Base-by-base conservation (phyloP, 768 basidiomycete genomes). In the Phlebiopsis gigantea region DNA sequence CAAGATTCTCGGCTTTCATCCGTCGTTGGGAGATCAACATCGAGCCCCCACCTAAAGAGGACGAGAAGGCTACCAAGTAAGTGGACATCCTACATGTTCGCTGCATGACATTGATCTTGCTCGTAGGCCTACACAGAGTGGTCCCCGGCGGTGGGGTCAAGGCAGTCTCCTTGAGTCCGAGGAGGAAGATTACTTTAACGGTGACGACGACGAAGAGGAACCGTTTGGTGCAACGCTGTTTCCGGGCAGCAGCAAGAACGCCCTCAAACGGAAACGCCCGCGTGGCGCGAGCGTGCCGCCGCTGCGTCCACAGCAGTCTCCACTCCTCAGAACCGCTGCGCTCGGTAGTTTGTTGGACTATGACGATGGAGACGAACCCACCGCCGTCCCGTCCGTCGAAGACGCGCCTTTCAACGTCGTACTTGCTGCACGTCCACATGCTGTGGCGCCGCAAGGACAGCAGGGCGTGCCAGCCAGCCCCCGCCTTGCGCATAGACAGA, bases 161-260 rank as follows among this genome's bases (percentile, higher is more conserved):
- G 79, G 77, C 43, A 79, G 79, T 29, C 68, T 72, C 30, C 69
- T 84, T 56, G 90, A 91, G 61, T 77, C 77, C 5, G 88, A 90
- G 59, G 95, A 98, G 69, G 95, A 98, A 69, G 82, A 87, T 57
- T 98, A 97, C 74, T 98, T 97, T 79, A 93, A 95, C 63, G 79
- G 75, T 41, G 92, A 93, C 60, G 90, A 93, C 43, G 93, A 93
- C 62, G 78, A 71, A 21, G 66, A 64, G 57, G 21, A 68, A 21
- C 34, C 50, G 4, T 51, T 51, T 21, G n/a, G 9, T 22, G 50
- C 21, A 8, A 10, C 50, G 8, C 24, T 51, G n/a, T 67, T 71
- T 30, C 68, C 70, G 19, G 65, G 68, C 49, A 66, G 73, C 70
- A 63, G 56, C 65, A 55, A 58, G 64, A 42, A 49, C 57, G 31